phyloP scores from a whole-genome alignment of 352 stramenopile genomes.

The Plasmopara viticola region DNA sequence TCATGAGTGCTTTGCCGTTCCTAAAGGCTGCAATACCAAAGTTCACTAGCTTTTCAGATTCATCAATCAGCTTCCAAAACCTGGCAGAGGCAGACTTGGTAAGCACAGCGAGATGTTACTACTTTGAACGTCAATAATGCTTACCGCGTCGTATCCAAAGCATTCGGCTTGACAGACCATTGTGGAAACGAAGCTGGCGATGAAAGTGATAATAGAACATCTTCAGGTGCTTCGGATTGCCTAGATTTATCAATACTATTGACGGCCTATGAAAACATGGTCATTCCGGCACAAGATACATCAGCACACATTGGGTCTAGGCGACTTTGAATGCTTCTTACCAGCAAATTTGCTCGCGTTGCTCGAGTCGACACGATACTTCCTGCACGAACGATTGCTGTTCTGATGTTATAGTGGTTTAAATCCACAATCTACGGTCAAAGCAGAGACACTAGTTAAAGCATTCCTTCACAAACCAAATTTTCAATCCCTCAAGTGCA shows the following conservation, averaged over 20 bases:
- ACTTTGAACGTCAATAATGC: background rate
- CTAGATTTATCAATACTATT: slow-evolving; percentile 10
- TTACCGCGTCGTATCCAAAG: slow-evolving; percentile 43
- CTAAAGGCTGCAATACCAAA: slow-evolving; percentile 55
- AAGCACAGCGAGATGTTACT: background rate
- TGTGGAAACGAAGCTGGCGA: slow-evolving; percentile 30
- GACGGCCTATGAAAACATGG: slow-evolving; percentile 6
- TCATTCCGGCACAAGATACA: too few species aligned
- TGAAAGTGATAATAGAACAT: slow-evolving; percentile 46
- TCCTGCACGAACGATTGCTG: slow-evolving; percentile 44
- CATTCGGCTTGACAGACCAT: slow-evolving; percentile 27
- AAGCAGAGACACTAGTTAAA: background rate
- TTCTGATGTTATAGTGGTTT: slow-evolving; percentile 62
- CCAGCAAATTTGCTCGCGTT: slow-evolving; percentile 25
- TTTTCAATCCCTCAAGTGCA: too few species aligned
- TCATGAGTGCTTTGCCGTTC: slow-evolving; percentile 33
- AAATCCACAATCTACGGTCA: slow-evolving; percentile 32
- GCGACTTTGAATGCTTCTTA: slow-evolving; percentile 10
- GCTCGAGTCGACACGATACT: slow-evolving; percentile 28
- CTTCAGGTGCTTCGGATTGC: slow-evolving; percentile 62
- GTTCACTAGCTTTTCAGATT: slow-evolving; percentile 56
- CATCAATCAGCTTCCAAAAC: slow-evolving; percentile 64
- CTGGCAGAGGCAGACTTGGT: slow-evolving; percentile 12
- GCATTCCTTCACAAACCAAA: too few species aligned
- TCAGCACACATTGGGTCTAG: too few species aligned